A percentile compares a stretch with the other conserved stretches of the same genome.
Conservation (phyloP, 495 filamentous ascomycete species). For the Podospora appendiculata region DNA sequence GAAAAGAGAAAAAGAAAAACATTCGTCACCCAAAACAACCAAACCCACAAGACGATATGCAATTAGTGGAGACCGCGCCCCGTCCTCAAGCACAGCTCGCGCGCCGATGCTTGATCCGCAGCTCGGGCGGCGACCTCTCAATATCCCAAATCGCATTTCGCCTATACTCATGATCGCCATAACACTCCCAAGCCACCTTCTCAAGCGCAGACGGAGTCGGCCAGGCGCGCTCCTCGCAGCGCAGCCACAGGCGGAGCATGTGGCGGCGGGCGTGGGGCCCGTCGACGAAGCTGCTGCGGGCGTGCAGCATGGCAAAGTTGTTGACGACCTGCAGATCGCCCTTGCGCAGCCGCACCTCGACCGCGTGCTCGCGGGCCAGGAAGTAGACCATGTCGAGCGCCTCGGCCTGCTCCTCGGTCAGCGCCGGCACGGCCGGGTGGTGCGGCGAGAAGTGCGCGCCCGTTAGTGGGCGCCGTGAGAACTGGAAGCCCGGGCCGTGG, state of each 20-base stretch:
- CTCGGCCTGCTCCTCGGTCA: constrained; percentile 6
- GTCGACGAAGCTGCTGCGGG: background rate
- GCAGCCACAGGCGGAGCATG: constrained; percentile 7
- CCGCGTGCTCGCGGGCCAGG: background rate
- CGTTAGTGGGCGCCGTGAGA: background rate
- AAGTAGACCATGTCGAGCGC: constrained; percentile 6
- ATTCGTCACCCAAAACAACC: background rate
- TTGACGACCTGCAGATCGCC: constrained; percentile 5
- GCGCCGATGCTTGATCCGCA: constrained; percentile 21
- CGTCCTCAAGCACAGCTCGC: constrained; percentile 24
- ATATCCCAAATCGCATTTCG: constrained; percentile 18
- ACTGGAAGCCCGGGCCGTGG: constrained; percentile 1
- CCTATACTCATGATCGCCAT: constrained; percentile 18
- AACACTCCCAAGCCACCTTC: constrained; percentile 18
- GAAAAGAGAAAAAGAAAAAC: background rate
- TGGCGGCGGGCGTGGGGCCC: background rate
- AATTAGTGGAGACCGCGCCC: no score
- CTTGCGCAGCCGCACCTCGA: background rate
- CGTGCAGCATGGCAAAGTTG: constrained; percentile 5
- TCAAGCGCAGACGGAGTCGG: constrained; percentile 8
- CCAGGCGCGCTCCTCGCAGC: constrained; percentile 1
- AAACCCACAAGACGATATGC: no score
- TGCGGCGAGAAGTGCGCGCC: background rate
- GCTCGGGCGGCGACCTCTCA: constrained; percentile 18
- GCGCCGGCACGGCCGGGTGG: background rate